These are phyloP conservation scores for Candida gigantensis DNA, from an alignment of 1,139 yeast genomes.

Conservation along the genomic window DNA sequence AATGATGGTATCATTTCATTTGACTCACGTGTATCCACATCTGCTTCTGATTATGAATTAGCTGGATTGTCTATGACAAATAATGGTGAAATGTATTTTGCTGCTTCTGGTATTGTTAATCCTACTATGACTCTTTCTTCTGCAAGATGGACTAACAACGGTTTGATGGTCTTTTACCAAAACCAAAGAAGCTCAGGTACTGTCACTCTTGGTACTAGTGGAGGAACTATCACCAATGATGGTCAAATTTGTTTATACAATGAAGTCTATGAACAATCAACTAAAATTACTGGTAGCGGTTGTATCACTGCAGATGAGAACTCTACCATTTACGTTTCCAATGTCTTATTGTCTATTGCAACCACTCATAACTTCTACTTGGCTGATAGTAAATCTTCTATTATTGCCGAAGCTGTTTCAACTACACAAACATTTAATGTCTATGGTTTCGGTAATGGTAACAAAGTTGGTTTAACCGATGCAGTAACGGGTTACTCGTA, in stretches of 20 bases:
- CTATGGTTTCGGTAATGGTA: slow-evolving; percentile 33
- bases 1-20: slow-evolving; percentile 15
- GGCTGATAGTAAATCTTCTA: slow-evolving; percentile 15
- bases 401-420: slow-evolving; percentile 12
- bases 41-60: slow-evolving; percentile 21
- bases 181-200: slow-evolving; percentile 17
- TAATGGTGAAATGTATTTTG: slow-evolving; percentile 28
- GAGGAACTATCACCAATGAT: slow-evolving; percentile 24
- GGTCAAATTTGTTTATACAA: slow-evolving; percentile 30
- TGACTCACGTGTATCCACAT: slow-evolving; percentile 15
- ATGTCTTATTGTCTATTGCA: slow-evolving; percentile 12
- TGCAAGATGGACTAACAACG: slow-evolving; percentile 25
- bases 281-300: slow-evolving; percentile 26
- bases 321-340: slow-evolving; percentile 18
- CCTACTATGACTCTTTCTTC: slow-evolving; percentile 18
- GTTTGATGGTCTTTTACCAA: slow-evolving; percentile 24
- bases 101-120: slow-evolving; percentile 22
- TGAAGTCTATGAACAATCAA: slow-evolving; percentile 22
- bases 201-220: slow-evolving; percentile 11
- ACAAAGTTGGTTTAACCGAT: slow-evolving; percentile 24
- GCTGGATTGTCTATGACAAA: slow-evolving; percentile 21
- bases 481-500: slow-evolving; percentile 9
- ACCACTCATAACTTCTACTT: slow-evolving; percentile 19
- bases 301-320: slow-evolving; percentile 25
- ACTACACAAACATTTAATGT: slow-evolving; percentile 23